Evolutionary conservation across 352 stramenopile genomes (phyloP).

Genomic region (Phytophthora pini): DNA sequence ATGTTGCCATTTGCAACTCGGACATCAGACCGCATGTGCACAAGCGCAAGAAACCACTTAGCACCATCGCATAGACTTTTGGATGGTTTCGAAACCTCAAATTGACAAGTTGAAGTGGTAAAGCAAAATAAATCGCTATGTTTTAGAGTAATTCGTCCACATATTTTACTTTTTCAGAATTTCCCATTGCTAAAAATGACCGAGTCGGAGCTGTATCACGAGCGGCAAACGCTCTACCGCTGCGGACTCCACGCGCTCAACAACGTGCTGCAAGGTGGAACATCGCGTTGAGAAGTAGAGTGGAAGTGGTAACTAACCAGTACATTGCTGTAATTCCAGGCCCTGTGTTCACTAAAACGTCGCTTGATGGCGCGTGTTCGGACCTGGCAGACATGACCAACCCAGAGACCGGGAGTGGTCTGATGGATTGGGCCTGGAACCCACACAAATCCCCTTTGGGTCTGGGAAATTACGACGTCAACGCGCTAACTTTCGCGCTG

Average conservation of each 20-base stretch:
- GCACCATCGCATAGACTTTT: constrained; percentile 18
- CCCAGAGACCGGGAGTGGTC: constrained; percentile 7
- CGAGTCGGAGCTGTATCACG: constrained; percentile 61
- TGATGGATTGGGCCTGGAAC: constrained; percentile 56
- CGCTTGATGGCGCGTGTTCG: constrained; percentile 54
- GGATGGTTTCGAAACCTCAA: constrained; percentile 40
- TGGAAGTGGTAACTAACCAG: not conserved
- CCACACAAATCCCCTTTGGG: constrained; percentile 69
- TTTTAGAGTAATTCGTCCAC: not conserved
- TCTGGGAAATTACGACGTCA: constrained; percentile 86
- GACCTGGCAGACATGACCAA: constrained; percentile 37
- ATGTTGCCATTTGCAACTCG: constrained; percentile 19
- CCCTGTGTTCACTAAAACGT: constrained; percentile 52
- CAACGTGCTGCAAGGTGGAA: constrained; percentile 74
- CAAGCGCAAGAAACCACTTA: constrained; percentile 27
- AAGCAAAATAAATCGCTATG: constrained; percentile 7
- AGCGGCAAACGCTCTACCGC: constrained; percentile 74
- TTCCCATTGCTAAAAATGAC: constrained; percentile 7
- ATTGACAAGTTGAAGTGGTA: constrained; percentile 28
- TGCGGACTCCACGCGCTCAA: constrained; percentile 87
- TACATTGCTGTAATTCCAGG: constrained; percentile 35
- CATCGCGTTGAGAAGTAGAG: not conserved
- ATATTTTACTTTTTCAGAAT: not conserved
- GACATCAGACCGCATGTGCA: constrained; percentile 11
- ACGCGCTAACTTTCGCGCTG: constrained; percentile 70